Percentiles rank a stretch among this genome's conserved stretches.
Conservation (phyloP, 805 yeast genomes). For the Ogataea populi-albae region DNA sequence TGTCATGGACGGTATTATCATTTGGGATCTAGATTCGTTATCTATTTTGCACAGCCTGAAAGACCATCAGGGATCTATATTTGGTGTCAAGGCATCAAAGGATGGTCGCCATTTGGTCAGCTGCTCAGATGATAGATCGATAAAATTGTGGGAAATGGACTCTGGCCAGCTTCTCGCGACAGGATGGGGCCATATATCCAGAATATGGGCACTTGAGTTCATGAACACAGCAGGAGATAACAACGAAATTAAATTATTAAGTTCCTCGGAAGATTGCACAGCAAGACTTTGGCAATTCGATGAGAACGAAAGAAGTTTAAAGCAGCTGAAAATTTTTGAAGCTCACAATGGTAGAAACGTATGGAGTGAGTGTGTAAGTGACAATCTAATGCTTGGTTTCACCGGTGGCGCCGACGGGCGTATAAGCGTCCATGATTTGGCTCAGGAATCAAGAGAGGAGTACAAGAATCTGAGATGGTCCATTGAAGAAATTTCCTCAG, state of each 20-base stretch:
- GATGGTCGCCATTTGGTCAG: constrained; percentile 59
- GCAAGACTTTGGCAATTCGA: constrained; percentile 69
- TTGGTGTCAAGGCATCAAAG: constrained; percentile 64
- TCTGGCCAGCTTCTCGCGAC: constrained; percentile 60
- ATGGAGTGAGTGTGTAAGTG: constrained; percentile 72
- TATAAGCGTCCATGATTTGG: constrained; percentile 59
- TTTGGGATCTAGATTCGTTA: constrained; percentile 60
- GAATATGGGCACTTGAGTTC: constrained; percentile 84
- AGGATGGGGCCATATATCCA: constrained; percentile 96
- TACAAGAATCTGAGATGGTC: constrained; percentile 30
- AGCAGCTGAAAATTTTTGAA: constrained; percentile 49
- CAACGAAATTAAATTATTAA: constrained; percentile 39
- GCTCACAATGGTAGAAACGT: constrained; percentile 82
- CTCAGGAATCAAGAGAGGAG: constrained; percentile 29
- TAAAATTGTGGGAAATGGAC: constrained; percentile 66
- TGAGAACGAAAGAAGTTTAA: constrained; percentile 31
- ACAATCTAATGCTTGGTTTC: constrained; percentile 47
- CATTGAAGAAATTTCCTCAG: constrained; percentile 33
- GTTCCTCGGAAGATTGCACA: constrained; percentile 86
- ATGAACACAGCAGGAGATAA: constrained; percentile 33
- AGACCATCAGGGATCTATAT: constrained; percentile 90
- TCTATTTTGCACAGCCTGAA: constrained; percentile 52
- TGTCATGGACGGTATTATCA: constrained; percentile 79
- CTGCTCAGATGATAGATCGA: constrained; percentile 93
- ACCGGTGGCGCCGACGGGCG: constrained; percentile 96